Evolutionary conservation across 352 stramenopile species (phyloP), one percentile per base, ranked within the genome.

Genomic region (Phytophthora kernoviae): DNA sequence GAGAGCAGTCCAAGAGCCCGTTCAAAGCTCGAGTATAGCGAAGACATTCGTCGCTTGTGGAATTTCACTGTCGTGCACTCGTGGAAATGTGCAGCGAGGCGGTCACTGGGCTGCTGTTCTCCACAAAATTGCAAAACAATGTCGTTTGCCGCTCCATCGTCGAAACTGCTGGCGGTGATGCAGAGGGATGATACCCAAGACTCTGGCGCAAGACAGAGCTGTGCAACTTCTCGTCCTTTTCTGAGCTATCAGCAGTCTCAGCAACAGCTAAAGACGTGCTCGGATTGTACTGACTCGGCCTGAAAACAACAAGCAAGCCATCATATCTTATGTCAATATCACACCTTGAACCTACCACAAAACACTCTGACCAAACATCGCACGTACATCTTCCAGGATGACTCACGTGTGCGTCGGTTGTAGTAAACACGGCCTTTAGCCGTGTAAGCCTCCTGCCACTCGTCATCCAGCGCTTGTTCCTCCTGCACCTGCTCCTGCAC

Each of bases 381-480:
- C 10, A 61, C 62, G 26, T 58, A 94, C 86, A 75, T 91, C 40
- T 79, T 93, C 87, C 87, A 95, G 8, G 84, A 93, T 8, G 87
- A 93, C 63, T 95, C 87, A 41, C 87, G 78, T 2, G 87, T 93
- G 36, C 81, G 78, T 18, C 84, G 81, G 40, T 95, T 95, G 77
- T 95, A 95, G 73, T 93, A 95, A 0, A 93, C 85, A n/a, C 84
- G 77, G 1, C 87, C 87, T 64, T 93, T 91, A 1, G 81, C 87
- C 1, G 87, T 95, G 55, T 86, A 95, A 5, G 87, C 87, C 55
- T 93, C 81, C 36, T 90, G 79, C 87, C 87, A 95, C 47, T 93
- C 84, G 53, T 87, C 74, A 7, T 76, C 57, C 6, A 68, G 49
- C 9, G 12, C 24, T 26, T 65, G 34, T 6, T 68, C 36, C 26